Conservation (phyloP, 768 basidiomycete species). For the Auriculariales sp. region DNA sequence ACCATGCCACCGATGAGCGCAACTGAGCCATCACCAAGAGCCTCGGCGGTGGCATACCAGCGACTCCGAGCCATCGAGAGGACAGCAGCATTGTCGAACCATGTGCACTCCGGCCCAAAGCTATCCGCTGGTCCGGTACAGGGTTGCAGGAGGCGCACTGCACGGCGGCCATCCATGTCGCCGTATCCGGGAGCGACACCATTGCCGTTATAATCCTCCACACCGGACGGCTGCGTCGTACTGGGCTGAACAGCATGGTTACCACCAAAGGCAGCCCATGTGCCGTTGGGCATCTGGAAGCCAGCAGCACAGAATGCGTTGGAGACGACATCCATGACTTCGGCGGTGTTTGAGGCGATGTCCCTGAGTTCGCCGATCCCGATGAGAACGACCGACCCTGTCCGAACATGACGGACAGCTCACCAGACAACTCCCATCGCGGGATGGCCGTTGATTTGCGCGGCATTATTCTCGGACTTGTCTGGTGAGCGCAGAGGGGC, state of each 20-base stretch:
- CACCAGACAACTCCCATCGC: slow-evolving; percentile 64
- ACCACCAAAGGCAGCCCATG: slow-evolving; percentile 61
- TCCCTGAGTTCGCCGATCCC: slow-evolving; percentile 30
- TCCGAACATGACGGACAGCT: slow-evolving; percentile 2
- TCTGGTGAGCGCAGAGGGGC: slow-evolving; percentile 24
- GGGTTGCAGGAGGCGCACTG: slow-evolving; percentile 72
- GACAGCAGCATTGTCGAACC: slow-evolving; percentile 52
- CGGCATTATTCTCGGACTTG: slow-evolving; percentile 70
- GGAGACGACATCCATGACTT: slow-evolving; percentile 54
- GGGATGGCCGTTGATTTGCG: slow-evolving; percentile 50
- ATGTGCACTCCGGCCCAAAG: slow-evolving; percentile 38
- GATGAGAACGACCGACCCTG: neutral
- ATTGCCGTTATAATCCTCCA: slow-evolving; percentile 30
- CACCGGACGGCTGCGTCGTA: slow-evolving; percentile 39
- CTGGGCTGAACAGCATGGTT: slow-evolving; percentile 60
- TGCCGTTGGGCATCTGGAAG: slow-evolving; percentile 69
- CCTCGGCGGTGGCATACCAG: slow-evolving; percentile 70
- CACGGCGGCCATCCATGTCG: slow-evolving; percentile 66
- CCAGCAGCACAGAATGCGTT: slow-evolving; percentile 77
- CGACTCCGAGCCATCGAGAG: slow-evolving; percentile 54
- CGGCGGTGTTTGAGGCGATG: slow-evolving; percentile 38
- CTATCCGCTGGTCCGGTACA: slow-evolving; percentile 37
- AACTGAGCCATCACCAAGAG: slow-evolving; percentile 61
- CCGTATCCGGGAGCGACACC: slow-evolving; percentile 52
- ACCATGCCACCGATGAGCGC: slow-evolving; percentile 72